Evolutionary conservation across 768 basidiomycete genomes (phyloP), one percentile per base, ranked within the genome.

Genomic region (Ramaria sp.): DNA sequence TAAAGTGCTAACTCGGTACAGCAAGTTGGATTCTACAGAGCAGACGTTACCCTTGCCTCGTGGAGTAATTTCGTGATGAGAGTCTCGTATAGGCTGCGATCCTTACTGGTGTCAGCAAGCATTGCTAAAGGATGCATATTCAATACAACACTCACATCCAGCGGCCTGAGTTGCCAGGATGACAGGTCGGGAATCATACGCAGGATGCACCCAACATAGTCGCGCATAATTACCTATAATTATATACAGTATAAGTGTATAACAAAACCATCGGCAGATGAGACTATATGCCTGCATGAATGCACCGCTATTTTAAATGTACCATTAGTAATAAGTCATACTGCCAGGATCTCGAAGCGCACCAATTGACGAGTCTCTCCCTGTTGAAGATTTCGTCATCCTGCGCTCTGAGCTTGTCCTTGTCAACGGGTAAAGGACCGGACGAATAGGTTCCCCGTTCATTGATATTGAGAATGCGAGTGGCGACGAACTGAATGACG

Each of bases 321-420:
- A 10, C 3, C 9, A 1, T 37, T 10, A 37, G 9, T 37, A 13
- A 1, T 37, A 37, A 37, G 13, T 37, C 1, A 50, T 20, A 9
- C 27, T 12, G 41, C 20, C 3, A 37, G 34, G 13, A 37, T 10
- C 3, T 37, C 34, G 9, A 34, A 37, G 31, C 49, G 39, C 47
- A 59, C 59, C 81, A 83, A 66, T 90, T 90, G 46, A 89, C 81
- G 47, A 88, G 72, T 50, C 88, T 78, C 11, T 85, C 75, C 30
- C 84, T 79, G 57, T 86, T 75, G 70, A 87, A 90, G 46, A 90
- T 81, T 62, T 89, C 88, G 50, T 87, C 81, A 54, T 90, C 88
- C 64, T 90, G 88, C 0, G 62, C 68, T 12, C 63, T 48, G 41
- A 61, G 68, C 39, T 41, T 39, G 17, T 42, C 39, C 3, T 38